Percentiles rank a stretch among this genome's conserved stretches.
phyloP scores from a whole-genome alignment of 1,139 yeast species.

The Magnusiomyces tetraspermus region DNA sequence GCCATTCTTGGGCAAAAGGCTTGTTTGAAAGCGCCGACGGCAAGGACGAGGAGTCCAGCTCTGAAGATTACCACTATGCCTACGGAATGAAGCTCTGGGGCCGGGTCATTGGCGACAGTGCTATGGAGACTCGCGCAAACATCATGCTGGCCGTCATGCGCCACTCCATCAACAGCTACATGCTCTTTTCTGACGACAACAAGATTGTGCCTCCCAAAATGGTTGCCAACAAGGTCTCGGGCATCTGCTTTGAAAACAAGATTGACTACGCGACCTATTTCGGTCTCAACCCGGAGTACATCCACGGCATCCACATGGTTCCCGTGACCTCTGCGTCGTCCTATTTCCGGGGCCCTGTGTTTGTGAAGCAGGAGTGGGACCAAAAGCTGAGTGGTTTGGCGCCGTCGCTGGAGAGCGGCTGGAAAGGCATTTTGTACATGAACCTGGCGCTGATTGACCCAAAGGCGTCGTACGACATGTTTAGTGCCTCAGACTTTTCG shows the following conservation, averaged over 20 bases:
- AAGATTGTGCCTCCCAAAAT: conserved; percentile 43
- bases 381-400: conserved; percentile 41
- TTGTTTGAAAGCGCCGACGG: conserved; percentile 59
- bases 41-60: conserved; percentile 63
- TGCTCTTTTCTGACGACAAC: conserved; percentile 48
- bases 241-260: conserved; percentile 70
- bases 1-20: conserved; percentile 79
- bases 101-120: conserved; percentile 46
- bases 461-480: conserved; percentile 50
- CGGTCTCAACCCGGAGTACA: conserved; percentile 61
- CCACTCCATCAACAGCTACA: conserved; percentile 53
- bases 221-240: conserved; percentile 54
- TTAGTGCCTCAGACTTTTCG: conserved; percentile 43
- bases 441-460: conserved; percentile 71
- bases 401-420: conserved; percentile 54
- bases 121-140: conserved; percentile 60
- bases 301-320: conserved; percentile 89
- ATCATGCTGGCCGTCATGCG: conserved; percentile 56
- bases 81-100: conserved; percentile 76
- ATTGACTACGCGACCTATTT: conserved; percentile 83
- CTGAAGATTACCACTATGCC: conserved; percentile 61
- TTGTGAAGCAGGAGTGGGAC: conserved; percentile 72
- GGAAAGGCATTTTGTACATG: conserved; percentile 74
- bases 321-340: conserved; percentile 82
- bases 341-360: conserved; percentile 54